Evolutionary conservation across 805 yeast species (phyloP), one percentile per base, ranked within the genome.

Genomic region (Pichia heedii): DNA sequence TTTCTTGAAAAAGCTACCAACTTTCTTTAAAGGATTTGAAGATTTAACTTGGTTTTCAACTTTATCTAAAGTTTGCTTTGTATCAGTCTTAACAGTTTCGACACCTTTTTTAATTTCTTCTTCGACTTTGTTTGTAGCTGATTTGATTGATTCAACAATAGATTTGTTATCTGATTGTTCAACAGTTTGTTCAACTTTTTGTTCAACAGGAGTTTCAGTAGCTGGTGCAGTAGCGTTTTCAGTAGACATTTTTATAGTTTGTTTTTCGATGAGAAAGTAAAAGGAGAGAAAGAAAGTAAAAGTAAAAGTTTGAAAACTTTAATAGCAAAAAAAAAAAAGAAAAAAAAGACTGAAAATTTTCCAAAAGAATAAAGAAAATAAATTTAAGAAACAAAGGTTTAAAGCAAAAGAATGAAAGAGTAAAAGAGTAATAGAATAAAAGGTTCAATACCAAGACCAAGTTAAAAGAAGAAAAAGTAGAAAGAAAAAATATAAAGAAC

Each of bases 1-100:
- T 43, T 54, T 57, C 56, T 60, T 62, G 39, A 62, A 40, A 53
- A 58, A 61, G 36, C 55, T 48, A 16, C 53, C 32, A 42, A 55
- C 48, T 51, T 57, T 62, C 57, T 61, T 61, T 8, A 49, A 30
- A 34, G 48, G 48, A 39, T 52, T 37, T 6, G 36, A 22, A 19
- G 43, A 40, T 22, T 22, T 32, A 27, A 35, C 34, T 7, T 13
- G 10, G 5, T 21, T 19, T 19, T 37, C 42, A 20, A 39, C 34
- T 26, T 48, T 41, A 19, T 41, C n/a, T 6, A 39, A 29, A 20
- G 44, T 22, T 21, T 27, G 32, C 10, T 36, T 38, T 21, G 36
- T 44, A 13, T 40, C 42, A 16, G 45, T 26, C 22, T 36, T 40
- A 10, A 41, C 37, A n/a, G 22, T 26, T 27, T 41, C 33, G 19